Base-by-base conservation (phyloP, 108 stramenopile genomes). In the Skeletonema costatum region DNA sequence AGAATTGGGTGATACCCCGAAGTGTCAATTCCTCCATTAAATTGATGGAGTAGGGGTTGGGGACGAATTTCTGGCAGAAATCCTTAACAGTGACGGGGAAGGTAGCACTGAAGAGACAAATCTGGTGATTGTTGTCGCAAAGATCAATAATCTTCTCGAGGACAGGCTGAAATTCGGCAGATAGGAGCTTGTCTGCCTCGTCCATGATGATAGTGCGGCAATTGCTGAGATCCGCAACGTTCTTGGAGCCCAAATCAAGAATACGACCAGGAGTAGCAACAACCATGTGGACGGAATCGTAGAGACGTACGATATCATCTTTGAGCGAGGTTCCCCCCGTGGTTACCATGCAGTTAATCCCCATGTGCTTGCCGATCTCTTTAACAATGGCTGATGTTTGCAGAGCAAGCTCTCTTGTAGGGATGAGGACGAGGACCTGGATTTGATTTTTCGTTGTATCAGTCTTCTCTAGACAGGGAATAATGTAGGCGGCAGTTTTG, bases 21-120 rank as follows among this genome's bases (percentile, higher is more conserved):
- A 99, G 97, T 29, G 98, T 99, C 61, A 99, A 96, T 84, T 99
- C 99, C 61, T 99, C 99, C 98, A 99, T 99, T 30, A 99, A 91
- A 76, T 99, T 99, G 86, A 99, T 98, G 53, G 89, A 89, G 79
- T 97, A 97, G 14, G 96, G 90, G 60, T 94, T 93, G 19, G 95
- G 93, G 48, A 98, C 95, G 73, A 95, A 94, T 71, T 94, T 87
- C 66, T 97, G 88, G 86, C 97, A 97, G 83, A 99, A 99, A 51
- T 80, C 82, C 86, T 97, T 97, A 35, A 99, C 98, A 41, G 97
- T 96, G 17, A 99, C 96, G 6, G 98, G 98, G 79, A 99, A 99
- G 1, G 99, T 99, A 7, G 99, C 99, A 71, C 93, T 94, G 86
- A 99, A 98, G 29, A 99, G 92, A 77, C 98, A 97, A 71, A 99